Percentiles rank a stretch among this genome's conserved stretches.
phyloP scores from a whole-genome alignment of 1,139 yeast species.

The Debaryomyces nepalensis region DNA sequence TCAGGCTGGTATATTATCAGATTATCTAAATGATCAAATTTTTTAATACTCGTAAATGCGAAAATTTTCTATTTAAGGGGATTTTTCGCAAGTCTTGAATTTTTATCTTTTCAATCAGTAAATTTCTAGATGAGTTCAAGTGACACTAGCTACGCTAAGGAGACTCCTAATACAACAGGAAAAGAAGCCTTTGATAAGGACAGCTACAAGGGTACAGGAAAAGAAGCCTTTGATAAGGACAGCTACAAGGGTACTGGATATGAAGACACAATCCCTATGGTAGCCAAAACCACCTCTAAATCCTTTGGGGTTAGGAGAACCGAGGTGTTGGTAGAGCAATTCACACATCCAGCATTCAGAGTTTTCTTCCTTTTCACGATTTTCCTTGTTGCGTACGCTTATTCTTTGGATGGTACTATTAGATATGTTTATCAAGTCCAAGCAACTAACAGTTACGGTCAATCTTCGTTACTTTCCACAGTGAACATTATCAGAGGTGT shows the following conservation, averaged over 20 bases:
- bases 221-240: background rate
- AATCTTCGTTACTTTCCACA: conserved; percentile 67
- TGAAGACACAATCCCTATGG: conserved; percentile 4
- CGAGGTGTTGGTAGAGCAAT: conserved; percentile 46
- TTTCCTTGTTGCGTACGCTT: conserved; percentile 65
- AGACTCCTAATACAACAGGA: background rate
- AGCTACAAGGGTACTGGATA: background rate
- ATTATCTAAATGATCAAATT: too few relatives aligned
- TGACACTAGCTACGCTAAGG: conserved; percentile 4
- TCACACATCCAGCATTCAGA: conserved; percentile 26
- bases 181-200: background rate
- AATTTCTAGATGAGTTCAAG: background rate
- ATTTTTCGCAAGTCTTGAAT: too few relatives aligned
- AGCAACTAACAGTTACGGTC: conserved; percentile 60
- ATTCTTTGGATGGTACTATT: conserved; percentile 65
- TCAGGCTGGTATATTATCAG: too few relatives aligned
- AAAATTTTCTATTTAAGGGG: too few relatives aligned
- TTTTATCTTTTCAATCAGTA: conserved; percentile 1
- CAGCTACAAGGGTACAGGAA: background rate
- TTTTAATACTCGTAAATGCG: too few relatives aligned
- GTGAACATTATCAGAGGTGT: conserved; percentile 66
- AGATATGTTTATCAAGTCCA: conserved; percentile 53
- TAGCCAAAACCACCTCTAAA: conserved; percentile 18
- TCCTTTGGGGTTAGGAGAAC: conserved; percentile 46
- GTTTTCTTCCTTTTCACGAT: conserved; percentile 51